Conservation (phyloP, 768 basidiomycete genomes). For the Tubosaeta sp. region DNA sequence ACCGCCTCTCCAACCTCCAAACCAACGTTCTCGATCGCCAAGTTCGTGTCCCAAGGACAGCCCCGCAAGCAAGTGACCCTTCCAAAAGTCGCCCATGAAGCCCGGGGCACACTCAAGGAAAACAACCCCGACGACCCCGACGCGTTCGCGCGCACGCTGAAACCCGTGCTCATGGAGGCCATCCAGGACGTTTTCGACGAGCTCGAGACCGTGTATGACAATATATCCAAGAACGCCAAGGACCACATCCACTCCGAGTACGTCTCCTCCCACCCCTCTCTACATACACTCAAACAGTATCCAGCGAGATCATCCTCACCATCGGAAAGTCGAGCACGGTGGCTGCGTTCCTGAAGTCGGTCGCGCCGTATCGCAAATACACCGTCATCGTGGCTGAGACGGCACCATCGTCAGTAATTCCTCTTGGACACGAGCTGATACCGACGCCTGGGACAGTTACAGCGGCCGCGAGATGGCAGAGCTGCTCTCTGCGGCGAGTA, state of each 20-base stretch:
- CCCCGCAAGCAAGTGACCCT: conserved; percentile 44
- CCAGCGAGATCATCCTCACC: conserved; percentile 90
- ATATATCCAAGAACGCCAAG: conserved; percentile 87
- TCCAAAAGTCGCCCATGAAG: conserved; percentile 42
- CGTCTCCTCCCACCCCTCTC: conserved; percentile 27
- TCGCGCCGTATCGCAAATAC: conserved; percentile 85
- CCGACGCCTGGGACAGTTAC: conserved; percentile 46
- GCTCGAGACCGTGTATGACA: conserved; percentile 92
- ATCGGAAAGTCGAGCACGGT: conserved; percentile 94
- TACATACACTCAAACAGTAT: neutral
- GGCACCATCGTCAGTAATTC: conserved; percentile 72
- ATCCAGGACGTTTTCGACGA: conserved; percentile 96
- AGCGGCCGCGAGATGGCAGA: conserved; percentile 83
- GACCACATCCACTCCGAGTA: conserved; percentile 99
- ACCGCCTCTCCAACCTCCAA: conserved; percentile 35
- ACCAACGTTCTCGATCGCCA: conserved; percentile 66
- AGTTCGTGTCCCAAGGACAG: conserved; percentile 79
- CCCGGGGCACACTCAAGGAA: conserved; percentile 56
- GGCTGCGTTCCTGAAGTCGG: conserved; percentile 88
- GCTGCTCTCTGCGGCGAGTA: conserved; percentile 69
- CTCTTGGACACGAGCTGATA: neutral
- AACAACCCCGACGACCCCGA: conserved; percentile 74
- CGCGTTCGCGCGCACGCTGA: conserved; percentile 71
- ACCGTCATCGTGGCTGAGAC: conserved; percentile 97
- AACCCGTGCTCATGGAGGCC: conserved; percentile 94